A percentile compares a stretch with the other conserved stretches of the same genome.
These are phyloP conservation scores for Cryptosporidium meleagridis DNA, from an alignment of 169 alveolate genomes.

Conservation along the genomic window DNA sequence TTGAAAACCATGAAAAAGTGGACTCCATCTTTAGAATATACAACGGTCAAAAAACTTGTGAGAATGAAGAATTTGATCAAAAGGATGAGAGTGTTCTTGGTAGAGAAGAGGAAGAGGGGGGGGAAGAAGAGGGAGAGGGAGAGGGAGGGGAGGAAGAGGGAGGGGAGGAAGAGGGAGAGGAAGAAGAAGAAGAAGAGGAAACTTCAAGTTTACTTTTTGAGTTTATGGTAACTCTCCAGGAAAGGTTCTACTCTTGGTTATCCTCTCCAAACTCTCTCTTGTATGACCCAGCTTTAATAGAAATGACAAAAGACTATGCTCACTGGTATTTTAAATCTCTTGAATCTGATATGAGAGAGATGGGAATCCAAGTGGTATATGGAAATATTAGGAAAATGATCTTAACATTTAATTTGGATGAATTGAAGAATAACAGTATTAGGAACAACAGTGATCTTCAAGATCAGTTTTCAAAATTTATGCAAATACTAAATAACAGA, in stretches of 20 bases:
- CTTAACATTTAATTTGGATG: slow-evolving; percentile 31
- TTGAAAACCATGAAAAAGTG: slow-evolving; percentile 19
- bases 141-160: not conserved
- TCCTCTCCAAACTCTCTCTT: slow-evolving; percentile 77
- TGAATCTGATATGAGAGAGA: slow-evolving; percentile 26
- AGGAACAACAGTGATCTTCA: not conserved
- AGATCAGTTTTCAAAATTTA: slow-evolving; percentile 16
- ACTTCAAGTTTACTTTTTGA: slow-evolving; percentile 79
- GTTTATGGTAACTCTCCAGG: slow-evolving; percentile 79
- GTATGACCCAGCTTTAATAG: slow-evolving; percentile 81
- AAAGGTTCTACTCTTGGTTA: slow-evolving; percentile 81
- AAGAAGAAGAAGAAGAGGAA: slow-evolving; percentile 24
- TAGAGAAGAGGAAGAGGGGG: not conserved
- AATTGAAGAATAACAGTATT: not conserved
- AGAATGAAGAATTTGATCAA: not conserved
- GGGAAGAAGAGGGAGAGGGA: not conserved
- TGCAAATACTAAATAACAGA: slow-evolving; percentile 31
- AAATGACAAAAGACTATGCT: slow-evolving; percentile 72
- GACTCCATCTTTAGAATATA: not conserved
- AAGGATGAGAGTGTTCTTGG: too few relatives aligned
- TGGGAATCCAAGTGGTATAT: slow-evolving; percentile 41
- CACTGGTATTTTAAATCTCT: slow-evolving; percentile 18
- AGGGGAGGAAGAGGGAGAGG: not conserved
- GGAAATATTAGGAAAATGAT: slow-evolving; percentile 59
- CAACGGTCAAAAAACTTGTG: not conserved